Evolutionary conservation across 2,329 filamentous ascomycete species (phyloP).

Genomic region (Colletotrichum destructivum): DNA sequence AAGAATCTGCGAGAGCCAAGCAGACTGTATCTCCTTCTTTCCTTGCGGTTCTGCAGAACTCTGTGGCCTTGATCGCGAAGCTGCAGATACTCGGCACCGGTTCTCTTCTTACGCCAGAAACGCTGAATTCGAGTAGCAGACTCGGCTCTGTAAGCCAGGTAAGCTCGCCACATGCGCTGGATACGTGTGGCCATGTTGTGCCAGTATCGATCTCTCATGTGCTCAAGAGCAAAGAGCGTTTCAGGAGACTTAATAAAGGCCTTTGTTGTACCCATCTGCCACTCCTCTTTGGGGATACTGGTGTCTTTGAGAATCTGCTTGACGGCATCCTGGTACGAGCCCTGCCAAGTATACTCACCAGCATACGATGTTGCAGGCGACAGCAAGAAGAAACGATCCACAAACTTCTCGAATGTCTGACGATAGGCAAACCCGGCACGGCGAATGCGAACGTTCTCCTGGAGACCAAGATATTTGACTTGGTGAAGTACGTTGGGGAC

Average conservation of each 20-base stretch:
- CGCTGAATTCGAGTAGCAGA: slow-evolving; percentile 94
- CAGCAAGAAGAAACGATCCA: slow-evolving; percentile 95
- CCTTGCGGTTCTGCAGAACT: slow-evolving; percentile 87
- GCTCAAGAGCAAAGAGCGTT: slow-evolving; percentile 95
- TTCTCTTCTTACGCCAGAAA: slow-evolving; percentile 94
- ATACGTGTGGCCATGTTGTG: slow-evolving; percentile 99
- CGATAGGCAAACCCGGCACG: slow-evolving; percentile 97
- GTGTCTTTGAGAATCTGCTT: slow-evolving; percentile 97
- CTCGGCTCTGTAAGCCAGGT: slow-evolving; percentile 91
- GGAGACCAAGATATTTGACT: slow-evolving; percentile 98
- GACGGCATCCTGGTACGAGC: slow-evolving; percentile 88
- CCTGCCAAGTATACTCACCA: slow-evolving; percentile 96
- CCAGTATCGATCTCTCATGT: slow-evolving; percentile 98
- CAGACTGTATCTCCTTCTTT: slow-evolving; percentile 91
- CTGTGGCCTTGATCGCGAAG: slow-evolving; percentile 90
- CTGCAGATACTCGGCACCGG: slow-evolving; percentile 89
- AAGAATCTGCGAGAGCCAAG: slow-evolving; percentile 93
- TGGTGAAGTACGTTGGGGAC: slow-evolving; percentile 94
- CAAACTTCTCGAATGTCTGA: slow-evolving; percentile 98
- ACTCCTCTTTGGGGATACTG: slow-evolving; percentile 94
- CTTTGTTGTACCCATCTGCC: slow-evolving; percentile 96
- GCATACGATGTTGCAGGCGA: slow-evolving; percentile 96
- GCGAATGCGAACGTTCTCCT: slow-evolving; percentile 98
- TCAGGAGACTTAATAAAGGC: slow-evolving; percentile 99
- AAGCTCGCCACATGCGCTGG: slow-evolving; percentile 97